Percentiles rank a stretch among this genome's conserved stretches.
phyloP scores from a whole-genome alignment of 345 rosid genomes.

The Brassica incana region DNA sequence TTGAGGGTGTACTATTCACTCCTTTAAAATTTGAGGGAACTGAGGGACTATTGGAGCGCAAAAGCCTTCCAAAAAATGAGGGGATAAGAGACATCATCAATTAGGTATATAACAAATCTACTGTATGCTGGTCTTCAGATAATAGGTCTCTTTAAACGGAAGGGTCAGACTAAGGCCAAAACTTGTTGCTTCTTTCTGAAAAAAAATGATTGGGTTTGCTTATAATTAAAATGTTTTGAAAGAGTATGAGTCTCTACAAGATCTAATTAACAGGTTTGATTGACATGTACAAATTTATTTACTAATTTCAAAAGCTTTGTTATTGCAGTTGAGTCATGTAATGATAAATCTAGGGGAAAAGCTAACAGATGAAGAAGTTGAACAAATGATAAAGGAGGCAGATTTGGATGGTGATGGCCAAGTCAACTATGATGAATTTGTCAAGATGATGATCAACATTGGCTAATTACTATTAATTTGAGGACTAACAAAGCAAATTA shows the following conservation, averaged over 20 bases:
- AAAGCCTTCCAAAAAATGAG: too few relatives aligned
- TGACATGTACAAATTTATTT: neutral
- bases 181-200: neutral
- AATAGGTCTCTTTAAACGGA: neutral
- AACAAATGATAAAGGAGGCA: constrained; percentile 92
- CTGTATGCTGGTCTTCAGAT: neutral
- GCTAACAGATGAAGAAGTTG: constrained; percentile 76
- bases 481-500: neutral
- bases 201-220: neutral
- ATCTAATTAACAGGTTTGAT: neutral
- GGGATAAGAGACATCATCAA: neutral
- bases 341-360: constrained; percentile 96
- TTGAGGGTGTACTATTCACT: too few relatives aligned
- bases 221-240: neutral
- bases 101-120: neutral
- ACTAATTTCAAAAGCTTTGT: neutral
- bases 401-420: constrained; percentile 97
- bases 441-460: constrained; percentile 58
- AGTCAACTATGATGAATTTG: constrained; percentile 67
- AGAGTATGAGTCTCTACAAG: neutral
- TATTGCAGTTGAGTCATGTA: constrained; percentile 72
- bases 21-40: too few relatives aligned
- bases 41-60: too few relatives aligned
- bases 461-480: neutral
- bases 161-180: neutral